phyloP scores from a whole-genome alignment of 1,139 yeast genomes.

The Nakaseomyces glabratus region DNA sequence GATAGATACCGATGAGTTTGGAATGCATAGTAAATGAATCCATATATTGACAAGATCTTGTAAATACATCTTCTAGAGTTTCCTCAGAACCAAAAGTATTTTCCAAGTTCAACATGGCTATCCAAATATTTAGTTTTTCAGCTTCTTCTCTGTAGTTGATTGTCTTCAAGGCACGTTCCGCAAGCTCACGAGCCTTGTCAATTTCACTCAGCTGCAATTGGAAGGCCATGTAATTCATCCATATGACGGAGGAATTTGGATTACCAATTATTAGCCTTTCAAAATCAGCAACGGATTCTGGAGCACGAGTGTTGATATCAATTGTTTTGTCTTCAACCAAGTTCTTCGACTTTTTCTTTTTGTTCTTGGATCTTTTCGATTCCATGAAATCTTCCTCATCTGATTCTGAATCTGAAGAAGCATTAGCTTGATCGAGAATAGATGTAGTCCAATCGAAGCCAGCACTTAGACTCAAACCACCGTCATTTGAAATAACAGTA shows the following conservation, averaged over 20 bases:
- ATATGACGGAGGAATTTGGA: constrained; percentile 85
- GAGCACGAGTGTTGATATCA: constrained; percentile 73
- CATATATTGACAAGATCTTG: constrained; percentile 82
- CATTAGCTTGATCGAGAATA: constrained; percentile 69
- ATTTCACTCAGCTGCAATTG: constrained; percentile 88
- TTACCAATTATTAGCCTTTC: constrained; percentile 85
- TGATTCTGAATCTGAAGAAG: constrained; percentile 43
- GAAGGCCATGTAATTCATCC: constrained; percentile 99
- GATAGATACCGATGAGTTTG: constrained; percentile 66
- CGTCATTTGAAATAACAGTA: constrained; percentile 34
- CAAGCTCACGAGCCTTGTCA: constrained; percentile 90
- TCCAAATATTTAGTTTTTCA: constrained; percentile 92
- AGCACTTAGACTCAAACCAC: constrained; percentile 54
- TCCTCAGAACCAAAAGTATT: constrained; percentile 86
- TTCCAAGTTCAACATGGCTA: constrained; percentile 88
- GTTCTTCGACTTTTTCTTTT: constrained; percentile 37
- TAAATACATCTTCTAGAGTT: constrained; percentile 68
- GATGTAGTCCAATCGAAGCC: constrained; percentile 95
- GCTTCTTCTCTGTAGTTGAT: constrained; percentile 87
- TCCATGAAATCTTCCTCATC: constrained; percentile 48
- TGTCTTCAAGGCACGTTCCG: constrained; percentile 82
- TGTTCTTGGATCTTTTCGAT: constrained; percentile 35
- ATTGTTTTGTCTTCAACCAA: constrained; percentile 73
- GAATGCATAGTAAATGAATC: constrained; percentile 76
- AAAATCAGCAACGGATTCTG: constrained; percentile 84